Evolutionary conservation across 495 filamentous ascomycete species (phyloP).

Genomic region (Penicillium coprophilum): DNA sequence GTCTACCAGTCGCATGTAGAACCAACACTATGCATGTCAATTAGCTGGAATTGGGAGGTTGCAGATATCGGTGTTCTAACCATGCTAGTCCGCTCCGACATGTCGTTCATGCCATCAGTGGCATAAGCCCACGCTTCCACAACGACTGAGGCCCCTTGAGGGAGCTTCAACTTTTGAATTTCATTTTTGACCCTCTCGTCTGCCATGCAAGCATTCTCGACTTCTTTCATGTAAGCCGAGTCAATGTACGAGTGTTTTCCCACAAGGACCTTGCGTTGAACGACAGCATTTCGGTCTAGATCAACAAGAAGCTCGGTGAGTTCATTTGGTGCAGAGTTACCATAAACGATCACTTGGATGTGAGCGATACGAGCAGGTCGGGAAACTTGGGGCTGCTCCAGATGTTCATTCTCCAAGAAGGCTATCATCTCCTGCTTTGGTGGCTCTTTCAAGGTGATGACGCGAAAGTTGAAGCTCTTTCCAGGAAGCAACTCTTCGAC

Average conservation of each 20-base stretch:
- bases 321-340: slow-evolving; percentile 12
- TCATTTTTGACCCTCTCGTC: slow-evolving; percentile 23
- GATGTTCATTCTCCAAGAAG: slow-evolving; percentile 27
- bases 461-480: slow-evolving; percentile 18
- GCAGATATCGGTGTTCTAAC: slow-evolving; percentile 3
- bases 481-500: slow-evolving; percentile 7
- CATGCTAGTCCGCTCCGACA: slow-evolving; percentile 33
- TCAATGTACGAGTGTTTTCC: slow-evolving; percentile 36
- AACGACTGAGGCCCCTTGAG: slow-evolving; percentile 29
- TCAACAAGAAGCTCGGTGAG: slow-evolving; percentile 23
- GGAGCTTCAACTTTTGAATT: slow-evolving; percentile 29
- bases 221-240: slow-evolving; percentile 31
- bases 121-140: slow-evolving; percentile 43
- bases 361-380: slow-evolving; percentile 22
- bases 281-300: slow-evolving; percentile 12
- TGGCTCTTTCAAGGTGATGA: slow-evolving; percentile 32
- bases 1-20: slow-evolving; percentile 31
- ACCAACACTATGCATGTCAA: slow-evolving; percentile 27
- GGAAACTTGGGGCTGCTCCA: slow-evolving; percentile 2
- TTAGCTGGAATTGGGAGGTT: not conserved
- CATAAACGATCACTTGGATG: slow-evolving; percentile 20
- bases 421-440: slow-evolving; percentile 28
- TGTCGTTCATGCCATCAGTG: slow-evolving; percentile 42
- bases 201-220: slow-evolving; percentile 29
- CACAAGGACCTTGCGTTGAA: slow-evolving; percentile 14